Evolutionary conservation across 768 basidiomycete species (phyloP).

Genomic region (Naganishia vaughanmartiniae): DNA sequence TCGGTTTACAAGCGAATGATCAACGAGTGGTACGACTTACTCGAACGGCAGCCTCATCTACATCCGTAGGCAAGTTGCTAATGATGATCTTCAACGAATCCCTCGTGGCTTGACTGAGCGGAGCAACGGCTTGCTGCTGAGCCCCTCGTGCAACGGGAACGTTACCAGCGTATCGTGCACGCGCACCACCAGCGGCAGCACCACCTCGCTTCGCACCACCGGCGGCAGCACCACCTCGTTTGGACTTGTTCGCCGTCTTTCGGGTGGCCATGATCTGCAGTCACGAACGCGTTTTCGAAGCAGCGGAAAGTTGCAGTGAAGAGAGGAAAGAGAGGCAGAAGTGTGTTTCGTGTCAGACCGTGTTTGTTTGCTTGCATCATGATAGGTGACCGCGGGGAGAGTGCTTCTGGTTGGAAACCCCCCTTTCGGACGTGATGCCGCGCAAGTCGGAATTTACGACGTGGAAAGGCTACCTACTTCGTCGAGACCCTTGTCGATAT

Average conservation of each 20-base stretch:
- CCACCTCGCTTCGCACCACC: conserved; percentile 38
- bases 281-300: neutral
- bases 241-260: conserved; percentile 8
- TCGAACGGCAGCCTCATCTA: conserved; percentile 89
- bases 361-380: neutral
- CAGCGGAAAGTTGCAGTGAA: neutral
- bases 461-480: conserved; percentile 26
- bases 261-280: conserved; percentile 43
- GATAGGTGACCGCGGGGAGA: neutral
- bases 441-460: neutral
- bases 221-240: conserved; percentile 37
- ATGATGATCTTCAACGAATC: conserved; percentile 88
- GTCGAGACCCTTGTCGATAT: conserved; percentile 32
- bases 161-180: conserved; percentile 51
- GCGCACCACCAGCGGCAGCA: conserved; percentile 38
- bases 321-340: conserved; percentile 1
- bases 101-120: conserved; percentile 37
- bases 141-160: conserved; percentile 43
- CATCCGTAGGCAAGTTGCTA: conserved; percentile 86
- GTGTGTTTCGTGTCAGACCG: conserved; percentile 22
- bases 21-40: conserved; percentile 57
- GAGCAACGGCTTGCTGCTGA: conserved; percentile 31
- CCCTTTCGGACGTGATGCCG: neutral
- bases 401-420: conserved; percentile 1
- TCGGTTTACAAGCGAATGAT: neutral